A percentile compares a stretch with the other conserved stretches of the same genome.
These are phyloP conservation scores for Colletotrichum neosansevieriae DNA, from an alignment of 2,329 filamentous ascomycete species.

Conservation along the genomic window DNA sequence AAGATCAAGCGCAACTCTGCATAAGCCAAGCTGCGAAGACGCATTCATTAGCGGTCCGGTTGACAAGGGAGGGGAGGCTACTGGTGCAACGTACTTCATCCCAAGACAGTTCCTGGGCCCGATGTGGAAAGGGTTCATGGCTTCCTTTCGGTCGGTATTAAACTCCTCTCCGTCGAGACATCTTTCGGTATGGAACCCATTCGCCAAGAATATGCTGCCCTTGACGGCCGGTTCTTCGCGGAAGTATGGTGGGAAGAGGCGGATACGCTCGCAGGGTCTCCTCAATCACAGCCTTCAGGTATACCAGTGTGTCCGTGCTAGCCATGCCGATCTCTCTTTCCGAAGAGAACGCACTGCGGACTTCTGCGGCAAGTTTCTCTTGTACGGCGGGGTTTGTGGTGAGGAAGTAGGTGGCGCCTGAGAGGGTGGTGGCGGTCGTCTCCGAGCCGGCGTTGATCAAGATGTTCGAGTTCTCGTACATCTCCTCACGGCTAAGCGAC, in stretches of 20 bases:
- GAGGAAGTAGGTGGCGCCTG: conserved; percentile 45
- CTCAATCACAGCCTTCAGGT: conserved; percentile 54
- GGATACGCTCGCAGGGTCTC: conserved; percentile 58
- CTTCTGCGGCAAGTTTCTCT: conserved; percentile 50
- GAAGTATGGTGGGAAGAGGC: conserved; percentile 42
- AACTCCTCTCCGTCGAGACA: conserved; percentile 46
- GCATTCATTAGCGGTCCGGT: rapidly evolving
- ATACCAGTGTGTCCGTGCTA: conserved; percentile 47
- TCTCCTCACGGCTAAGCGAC: conserved; percentile 12
- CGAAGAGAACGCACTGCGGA: conserved; percentile 48
- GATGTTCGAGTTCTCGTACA: conserved; percentile 31
- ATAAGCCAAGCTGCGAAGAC: neutral
- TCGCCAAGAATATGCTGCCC: conserved; percentile 48
- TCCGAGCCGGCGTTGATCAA: conserved; percentile 49
- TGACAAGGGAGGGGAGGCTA: rapidly evolving
- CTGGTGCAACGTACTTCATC: conserved; percentile 44
- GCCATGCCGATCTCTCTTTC: conserved; percentile 52
- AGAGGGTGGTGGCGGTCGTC: conserved; percentile 49
- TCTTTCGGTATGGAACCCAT: conserved; percentile 54
- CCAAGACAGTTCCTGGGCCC: conserved; percentile 49
- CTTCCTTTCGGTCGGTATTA: conserved; percentile 41
- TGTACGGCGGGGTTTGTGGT: conserved; percentile 46
- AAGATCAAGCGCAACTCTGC: neutral
- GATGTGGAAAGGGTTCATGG: conserved; percentile 46
- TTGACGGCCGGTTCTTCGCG: conserved; percentile 45